Evolutionary conservation across 2,329 filamentous ascomycete genomes (phyloP), one percentile per base, ranked within the genome.

Genomic region (Colletotrichum tropicicola): DNA sequence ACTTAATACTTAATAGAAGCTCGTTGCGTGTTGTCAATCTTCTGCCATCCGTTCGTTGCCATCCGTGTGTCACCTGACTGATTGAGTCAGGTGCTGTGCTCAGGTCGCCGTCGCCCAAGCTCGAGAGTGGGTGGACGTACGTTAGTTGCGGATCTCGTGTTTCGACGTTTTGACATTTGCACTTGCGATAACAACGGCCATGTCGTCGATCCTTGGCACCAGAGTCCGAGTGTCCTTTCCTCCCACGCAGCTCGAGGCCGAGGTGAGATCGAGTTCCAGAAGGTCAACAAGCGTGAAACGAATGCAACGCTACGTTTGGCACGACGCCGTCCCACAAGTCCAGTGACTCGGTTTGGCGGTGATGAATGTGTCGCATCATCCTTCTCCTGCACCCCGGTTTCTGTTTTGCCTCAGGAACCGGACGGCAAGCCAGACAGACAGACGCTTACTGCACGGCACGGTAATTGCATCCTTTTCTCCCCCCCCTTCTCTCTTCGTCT

Each of bases 1-100:
- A 66, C 63, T 72, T 69, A 80, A 80, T 80, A 80, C 71, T 72
- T 81, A 80, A 79, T 80, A 79, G 78, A 76, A 72, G 75, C 75
- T 65, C 76, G 75, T 71, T 77, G 73, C 73, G 72, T 78, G 59
- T 66, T 58, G 63, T 23, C 23, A 55, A 56, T 7, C n/a, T 32
- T 52, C 21, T n/a, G 19, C n/a, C 10, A 2, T 35, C n/a, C 13
- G 15, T 54, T 15, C 10, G 12, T 35, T 23, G 2, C n/a, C 17
- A 17, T 43, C 6, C 13, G 25, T n/a, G 6, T 19, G 35, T n/a
- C 47, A 52, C 2, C 45, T 63, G 47, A 47, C 37, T 19, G 39
- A 39, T 21, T 47, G 45, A 41, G 39, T 39, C 32, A 51, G 39
- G 19, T 21, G 5, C 8, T 30, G 32, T 48, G 60, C 41, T 60